Conservation (phyloP, 2,329 filamentous ascomycete genomes). For the Dothideomycetidae sp. region DNA sequence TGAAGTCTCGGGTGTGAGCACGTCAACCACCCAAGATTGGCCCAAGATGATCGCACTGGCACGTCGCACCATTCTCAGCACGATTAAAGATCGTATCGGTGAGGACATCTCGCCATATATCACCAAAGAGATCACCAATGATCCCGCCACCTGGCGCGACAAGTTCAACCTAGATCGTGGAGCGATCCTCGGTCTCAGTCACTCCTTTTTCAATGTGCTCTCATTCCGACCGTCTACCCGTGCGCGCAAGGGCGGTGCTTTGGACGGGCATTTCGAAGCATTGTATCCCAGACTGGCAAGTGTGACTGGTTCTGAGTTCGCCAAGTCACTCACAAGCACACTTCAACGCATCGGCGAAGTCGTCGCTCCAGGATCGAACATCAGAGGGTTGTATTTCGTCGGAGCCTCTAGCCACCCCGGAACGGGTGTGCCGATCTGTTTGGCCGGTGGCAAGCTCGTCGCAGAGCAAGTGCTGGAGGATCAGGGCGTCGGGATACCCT, state of each 20-base stretch:
- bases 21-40: constrained; percentile 44
- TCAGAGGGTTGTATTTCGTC: constrained; percentile 51
- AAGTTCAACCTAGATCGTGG: constrained; percentile 63
- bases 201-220: constrained; percentile 61
- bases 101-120: constrained; percentile 39
- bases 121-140: constrained; percentile 49
- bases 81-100: constrained; percentile 46
- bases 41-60: constrained; percentile 43
- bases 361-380: constrained; percentile 20
- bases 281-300: not conserved
- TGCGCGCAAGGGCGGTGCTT: constrained; percentile 34
- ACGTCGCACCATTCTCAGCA: constrained; percentile 45
- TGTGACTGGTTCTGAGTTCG: constrained; percentile 5
- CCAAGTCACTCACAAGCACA: constrained; percentile 1
- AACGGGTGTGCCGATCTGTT: constrained; percentile 59
- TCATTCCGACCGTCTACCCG: constrained; percentile 49
- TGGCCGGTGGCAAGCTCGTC: constrained; percentile 53
- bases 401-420: constrained; percentile 64
- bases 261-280: constrained; percentile 15
- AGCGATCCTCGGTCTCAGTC: constrained; percentile 56
- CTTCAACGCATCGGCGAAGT: constrained; percentile 10
- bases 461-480: constrained; percentile 37
- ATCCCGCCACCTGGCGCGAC: constrained; percentile 48
- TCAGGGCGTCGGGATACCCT: constrained; percentile 27
- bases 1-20: constrained; percentile 24